A percentile compares a stretch with the other conserved stretches of the same genome.
phyloP scores from a whole-genome alignment of 257 asterid genomes.

The Capsicum baccatum region DNA sequence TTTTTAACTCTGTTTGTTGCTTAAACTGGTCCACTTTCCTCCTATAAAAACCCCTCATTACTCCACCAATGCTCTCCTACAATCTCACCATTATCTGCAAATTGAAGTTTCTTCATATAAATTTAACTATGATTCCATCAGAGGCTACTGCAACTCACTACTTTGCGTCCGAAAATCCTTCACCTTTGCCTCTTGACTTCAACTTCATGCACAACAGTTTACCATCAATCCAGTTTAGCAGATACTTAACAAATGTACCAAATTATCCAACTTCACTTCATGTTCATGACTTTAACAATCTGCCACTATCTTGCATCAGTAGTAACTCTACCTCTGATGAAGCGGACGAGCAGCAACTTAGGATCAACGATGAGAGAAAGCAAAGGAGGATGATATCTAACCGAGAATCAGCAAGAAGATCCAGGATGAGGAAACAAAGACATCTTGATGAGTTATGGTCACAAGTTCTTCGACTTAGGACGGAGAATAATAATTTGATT shows the following conservation, averaged over 20 bases:
- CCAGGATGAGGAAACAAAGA: conserved; percentile 92
- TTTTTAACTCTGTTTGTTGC: conserved; percentile 26
- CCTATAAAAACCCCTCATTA: conserved; percentile 64
- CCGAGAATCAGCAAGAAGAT: conserved; percentile 85
- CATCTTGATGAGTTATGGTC: conserved; percentile 88
- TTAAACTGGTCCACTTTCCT: conserved; percentile 44
- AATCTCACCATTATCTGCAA: conserved; percentile 34
- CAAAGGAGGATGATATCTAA: conserved; percentile 88
- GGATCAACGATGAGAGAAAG: conserved; percentile 69
- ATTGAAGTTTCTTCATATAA: neutral
- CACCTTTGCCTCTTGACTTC: conserved; percentile 50
- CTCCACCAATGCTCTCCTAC: conserved; percentile 49
- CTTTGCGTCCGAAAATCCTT: conserved; percentile 50
- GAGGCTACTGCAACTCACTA: conserved; percentile 58
- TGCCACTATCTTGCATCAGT: conserved; percentile 48
- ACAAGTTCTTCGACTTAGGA: conserved; percentile 71
- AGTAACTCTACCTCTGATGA: conserved; percentile 81
- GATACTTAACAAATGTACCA: conserved; percentile 42
- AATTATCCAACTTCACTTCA: conserved; percentile 39
- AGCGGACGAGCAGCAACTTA: conserved; percentile 61
- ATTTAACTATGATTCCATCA: conserved; percentile 58
- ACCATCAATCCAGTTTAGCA: conserved; percentile 49
- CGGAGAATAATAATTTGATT: conserved; percentile 61
- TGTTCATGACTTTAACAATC: conserved; percentile 43
- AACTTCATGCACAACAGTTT: conserved; percentile 48